phyloP scores from a whole-genome alignment of 768 basidiomycete species.

The Lactifluus hygrophoroides region DNA sequence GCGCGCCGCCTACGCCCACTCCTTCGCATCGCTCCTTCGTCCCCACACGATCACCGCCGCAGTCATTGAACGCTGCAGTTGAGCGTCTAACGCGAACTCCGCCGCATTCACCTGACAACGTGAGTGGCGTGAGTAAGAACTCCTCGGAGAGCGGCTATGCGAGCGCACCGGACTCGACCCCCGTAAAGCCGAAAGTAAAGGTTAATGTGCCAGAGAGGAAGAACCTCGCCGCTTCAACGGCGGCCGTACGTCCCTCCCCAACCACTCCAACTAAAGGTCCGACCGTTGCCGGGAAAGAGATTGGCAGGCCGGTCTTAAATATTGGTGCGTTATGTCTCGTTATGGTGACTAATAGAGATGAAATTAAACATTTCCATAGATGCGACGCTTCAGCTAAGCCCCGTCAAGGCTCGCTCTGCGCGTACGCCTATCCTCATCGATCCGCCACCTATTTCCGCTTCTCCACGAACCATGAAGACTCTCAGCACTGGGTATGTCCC shows the following conservation, averaged over 20 bases:
- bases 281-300: conserved; percentile 44
- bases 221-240: not conserved
- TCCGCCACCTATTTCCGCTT: conserved; percentile 3
- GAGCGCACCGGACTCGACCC: conserved; percentile 10
- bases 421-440: conserved; percentile 58
- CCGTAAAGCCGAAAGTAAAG: not conserved
- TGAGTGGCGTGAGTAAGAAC: conserved; percentile 1
- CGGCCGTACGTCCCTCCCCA: conserved; percentile 1
- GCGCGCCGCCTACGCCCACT: conserved; percentile 45
- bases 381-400: conserved; percentile 66
- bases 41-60: conserved; percentile 49
- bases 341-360: not conserved
- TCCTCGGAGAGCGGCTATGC: conserved; percentile 20
- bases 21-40: conserved; percentile 37
- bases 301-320: conserved; percentile 63
- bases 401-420: conserved; percentile 54
- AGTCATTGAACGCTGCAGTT: conserved; percentile 64
- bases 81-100: conserved; percentile 44
- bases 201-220: not conserved
- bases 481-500: conserved; percentile 56
- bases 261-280: conserved; percentile 12
- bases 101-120: conserved; percentile 7
- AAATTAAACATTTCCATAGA: conserved; percentile 28
- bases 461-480: conserved; percentile 30
- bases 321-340: conserved; percentile 39